phyloP scores from a whole-genome alignment of 495 filamentous ascomycete species.

The Hypomontagnella monticulosa region DNA sequence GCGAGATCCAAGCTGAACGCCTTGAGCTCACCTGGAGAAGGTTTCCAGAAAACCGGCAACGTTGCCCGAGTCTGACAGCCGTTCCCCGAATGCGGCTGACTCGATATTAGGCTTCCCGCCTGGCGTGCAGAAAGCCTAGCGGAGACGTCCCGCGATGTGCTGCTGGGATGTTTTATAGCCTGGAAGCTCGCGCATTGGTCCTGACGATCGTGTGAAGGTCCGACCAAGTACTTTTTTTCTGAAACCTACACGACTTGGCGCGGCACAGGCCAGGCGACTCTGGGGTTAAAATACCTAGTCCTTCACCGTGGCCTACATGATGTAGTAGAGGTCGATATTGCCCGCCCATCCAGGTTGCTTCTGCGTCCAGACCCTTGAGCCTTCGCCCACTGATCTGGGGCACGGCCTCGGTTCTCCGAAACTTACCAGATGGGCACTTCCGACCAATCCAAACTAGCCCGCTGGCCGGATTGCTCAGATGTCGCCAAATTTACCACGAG shows the following conservation, averaged over 20 bases:
- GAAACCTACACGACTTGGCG: constrained; percentile 44
- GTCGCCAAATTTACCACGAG: constrained; percentile 25
- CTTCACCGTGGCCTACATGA: constrained; percentile 20
- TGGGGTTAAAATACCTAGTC: constrained; percentile 19
- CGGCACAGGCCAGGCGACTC: constrained; percentile 27
- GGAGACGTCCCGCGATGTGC: constrained; percentile 35
- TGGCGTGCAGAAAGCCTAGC: constrained; percentile 33
- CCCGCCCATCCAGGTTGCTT: constrained; percentile 36
- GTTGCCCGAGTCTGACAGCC: constrained; percentile 27
- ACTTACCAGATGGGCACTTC: constrained; percentile 44
- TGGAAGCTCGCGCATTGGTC: constrained; percentile 41
- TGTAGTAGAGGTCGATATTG: constrained; percentile 37
- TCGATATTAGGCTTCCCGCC: constrained; percentile 40
- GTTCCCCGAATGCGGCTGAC: constrained; percentile 39
- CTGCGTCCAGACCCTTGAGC: constrained; percentile 25
- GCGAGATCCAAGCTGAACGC: constrained; percentile 10
- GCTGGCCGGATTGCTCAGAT: constrained; percentile 29
- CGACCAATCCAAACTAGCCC: constrained; percentile 28
- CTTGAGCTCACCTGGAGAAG: constrained; percentile 23
- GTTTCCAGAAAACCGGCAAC: constrained; percentile 35
- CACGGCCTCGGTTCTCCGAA: constrained; percentile 43
- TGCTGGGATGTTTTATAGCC: constrained; percentile 26
- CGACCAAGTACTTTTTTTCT: constrained; percentile 35
- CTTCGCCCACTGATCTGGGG: constrained; percentile 39
- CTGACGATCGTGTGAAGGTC: constrained; percentile 43